Base-by-base conservation (phyloP, 768 basidiomycete species). In the Ramaria rubella region DNA sequence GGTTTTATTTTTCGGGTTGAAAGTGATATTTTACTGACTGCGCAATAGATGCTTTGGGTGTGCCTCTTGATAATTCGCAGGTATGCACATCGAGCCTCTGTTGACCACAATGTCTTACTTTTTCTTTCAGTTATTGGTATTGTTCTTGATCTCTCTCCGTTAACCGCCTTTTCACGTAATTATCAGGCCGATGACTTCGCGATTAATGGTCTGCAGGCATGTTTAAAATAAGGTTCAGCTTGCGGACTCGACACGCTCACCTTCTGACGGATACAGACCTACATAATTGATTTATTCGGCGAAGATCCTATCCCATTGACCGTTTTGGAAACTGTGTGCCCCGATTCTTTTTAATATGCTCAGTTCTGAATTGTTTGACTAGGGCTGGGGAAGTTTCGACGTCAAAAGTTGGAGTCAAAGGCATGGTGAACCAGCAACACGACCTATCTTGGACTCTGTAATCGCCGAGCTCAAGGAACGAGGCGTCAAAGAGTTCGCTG, bases 131-230 rank as follows among this genome's bases (percentile, higher is more conserved):
- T 21, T 42, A 29, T 17, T 51, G 27, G 27, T 44, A 53, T 44
- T n/a, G n/a, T n/a, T n/a, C n/a, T n/a, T n/a, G n/a, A n/a, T n/a
- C n/a, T n/a, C n/a, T n/a, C n/a, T n/a, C n/a, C n/a, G n/a, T n/a
- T n/a, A n/a, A n/a, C n/a, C n/a, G n/a, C n/a, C n/a, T n/a, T n/a
- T n/a, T n/a, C 46, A 15, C 17, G 24, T 17, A 5, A 30, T 26
- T 26, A 30, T 7, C 5, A 59, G 58, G 52, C 58, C 24, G 58
- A 59, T 21, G 58, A 54, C 23, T 59, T 59, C 33, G 58, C 58
- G 14, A 23, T n/a, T 14, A 59, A 59, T 44, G 58, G 58, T 4
- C 19, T 59, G 5, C 58, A 59, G 58, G 52, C 27, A 40, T 3
- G 12, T 4, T 24, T 33, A 2, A 17, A 43, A 26, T 43, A 36